Evolutionary conservation across 768 basidiomycete genomes (phyloP), one percentile per base, ranked within the genome.

Genomic region (Pisolithus tinctorius): DNA sequence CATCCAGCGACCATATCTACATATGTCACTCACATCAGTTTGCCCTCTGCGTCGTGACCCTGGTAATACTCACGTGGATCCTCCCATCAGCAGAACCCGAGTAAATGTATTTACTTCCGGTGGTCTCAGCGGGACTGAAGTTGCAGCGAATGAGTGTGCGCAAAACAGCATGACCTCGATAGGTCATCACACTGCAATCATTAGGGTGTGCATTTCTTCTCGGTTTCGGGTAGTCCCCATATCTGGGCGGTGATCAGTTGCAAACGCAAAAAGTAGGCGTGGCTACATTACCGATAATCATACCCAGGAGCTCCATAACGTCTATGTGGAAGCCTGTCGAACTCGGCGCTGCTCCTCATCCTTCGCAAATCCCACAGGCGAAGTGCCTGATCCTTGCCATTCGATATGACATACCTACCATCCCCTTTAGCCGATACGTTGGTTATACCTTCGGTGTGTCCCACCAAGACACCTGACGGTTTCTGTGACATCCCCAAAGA

Each of bases 341-440:
- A 84, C 40, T 93, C 84, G 16, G 73, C 65, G 60, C 78, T 85
- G 54, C 75, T 83, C 39, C 84, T 76, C 95, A 98, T 97, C 69
- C 86, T 93, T 45, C 95, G 83, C 42, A 97, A 72, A 69, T 98
- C 95, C 88, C 95, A 97, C 23, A 97, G 69, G 6, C 93, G 83
- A 46, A 93, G 73, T 1, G 88, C 81, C 60, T 98, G 94, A 63
- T 98, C 95, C 69, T 98, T 98, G 36, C 93, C 93, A 61, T 98
- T 98, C 16, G 91, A 93, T 42, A 98, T 84, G 43, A 95, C 74
- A 64, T 97, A 97, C 53, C 95, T 84, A 8, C 95, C 95, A 62
- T 98, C 95, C 5, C 95, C 95, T 60, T 96, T 97, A 1, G 95
- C 86, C 31, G 92, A 87, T 13, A 96, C 93, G 57, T 91, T 90